Conservation (phyloP, 768 basidiomycete genomes). For the Phanerochaete carnosa region DNA sequence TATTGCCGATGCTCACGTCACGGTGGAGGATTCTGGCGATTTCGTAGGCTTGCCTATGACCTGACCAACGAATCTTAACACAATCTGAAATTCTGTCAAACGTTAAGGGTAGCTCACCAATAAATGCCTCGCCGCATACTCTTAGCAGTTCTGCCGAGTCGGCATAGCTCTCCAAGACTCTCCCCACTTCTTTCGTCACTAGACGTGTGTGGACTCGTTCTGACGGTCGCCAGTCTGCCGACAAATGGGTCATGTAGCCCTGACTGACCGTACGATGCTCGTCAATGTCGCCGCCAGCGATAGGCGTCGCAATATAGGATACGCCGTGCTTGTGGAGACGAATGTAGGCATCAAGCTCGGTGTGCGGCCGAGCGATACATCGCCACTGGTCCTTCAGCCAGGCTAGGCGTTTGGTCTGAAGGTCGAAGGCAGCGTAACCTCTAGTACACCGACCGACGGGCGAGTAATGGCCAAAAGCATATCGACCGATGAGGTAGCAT, state of each 20-base stretch:
- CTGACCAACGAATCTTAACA: too few species aligned
- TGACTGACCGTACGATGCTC: background rate
- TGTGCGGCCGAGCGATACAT: background rate
- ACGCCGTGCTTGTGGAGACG: background rate
- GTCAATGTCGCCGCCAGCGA: background rate
- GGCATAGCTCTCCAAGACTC: background rate
- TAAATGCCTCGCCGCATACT: background rate
- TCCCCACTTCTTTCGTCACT: background rate
- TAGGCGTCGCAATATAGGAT: background rate
- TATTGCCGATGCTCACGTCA: slow-evolving; percentile 5
- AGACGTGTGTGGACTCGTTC: background rate
- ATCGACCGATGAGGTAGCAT: background rate
- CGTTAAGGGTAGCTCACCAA: background rate
- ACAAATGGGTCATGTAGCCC: background rate
- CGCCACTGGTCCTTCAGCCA: slow-evolving; percentile 6
- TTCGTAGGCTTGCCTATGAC: background rate
- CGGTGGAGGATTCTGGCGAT: slow-evolving; percentile 1
- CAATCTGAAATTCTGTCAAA: background rate
- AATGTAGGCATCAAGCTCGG: background rate
- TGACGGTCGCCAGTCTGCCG: background rate
- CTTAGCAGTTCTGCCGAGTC: background rate
- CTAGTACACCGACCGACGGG: background rate
- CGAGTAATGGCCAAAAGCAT: background rate
- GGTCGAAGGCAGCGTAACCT: background rate
- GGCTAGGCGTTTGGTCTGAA: background rate